Percentiles rank a stretch among this genome's conserved stretches.
phyloP scores from a whole-genome alignment of 495 filamentous ascomycete species.

The Tetracladium marchalianum region DNA sequence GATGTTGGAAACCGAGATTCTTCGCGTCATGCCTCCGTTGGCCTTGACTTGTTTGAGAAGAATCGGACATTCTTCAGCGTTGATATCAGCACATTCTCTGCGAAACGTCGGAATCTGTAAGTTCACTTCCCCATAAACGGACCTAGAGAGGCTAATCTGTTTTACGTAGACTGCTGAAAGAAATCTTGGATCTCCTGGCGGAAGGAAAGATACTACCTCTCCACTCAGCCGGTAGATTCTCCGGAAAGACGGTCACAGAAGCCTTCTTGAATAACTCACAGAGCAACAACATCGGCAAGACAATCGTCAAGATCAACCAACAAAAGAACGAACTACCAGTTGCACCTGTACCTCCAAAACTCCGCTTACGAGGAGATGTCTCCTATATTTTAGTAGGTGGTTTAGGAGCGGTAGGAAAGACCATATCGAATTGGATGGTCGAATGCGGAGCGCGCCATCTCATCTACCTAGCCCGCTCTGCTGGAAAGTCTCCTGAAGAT shows the following conservation, averaged over 20 bases:
- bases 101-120: conserved; percentile 28
- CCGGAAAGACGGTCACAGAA: conserved; percentile 22
- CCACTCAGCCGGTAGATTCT: conserved; percentile 31
- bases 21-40: conserved; percentile 19
- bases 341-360: background rate
- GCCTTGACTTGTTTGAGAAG: conserved; percentile 22
- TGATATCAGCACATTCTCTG: conserved; percentile 1
- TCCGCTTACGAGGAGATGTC: conserved; percentile 13
- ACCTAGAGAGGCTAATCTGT: conserved; percentile 36
- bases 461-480: conserved; percentile 47
- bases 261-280: conserved; percentile 31
- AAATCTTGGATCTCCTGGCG: too few species aligned
- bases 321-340: background rate
- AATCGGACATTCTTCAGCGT: conserved; percentile 20
- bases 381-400: conserved; percentile 53
- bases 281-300: conserved; percentile 27
- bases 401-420: conserved; percentile 51
- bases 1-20: conserved; percentile 31
- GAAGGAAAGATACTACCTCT: too few species aligned
- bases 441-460: conserved; percentile 44
- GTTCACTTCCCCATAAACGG: conserved; percentile 37
- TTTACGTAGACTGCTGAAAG: too few species aligned
- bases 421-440: conserved; percentile 49
- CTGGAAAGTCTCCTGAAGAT: conserved; percentile 6
- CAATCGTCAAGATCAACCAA: background rate